phyloP scores from a whole-genome alignment of 2,329 filamentous ascomycete species.

The Paramyrothecium roridum region DNA sequence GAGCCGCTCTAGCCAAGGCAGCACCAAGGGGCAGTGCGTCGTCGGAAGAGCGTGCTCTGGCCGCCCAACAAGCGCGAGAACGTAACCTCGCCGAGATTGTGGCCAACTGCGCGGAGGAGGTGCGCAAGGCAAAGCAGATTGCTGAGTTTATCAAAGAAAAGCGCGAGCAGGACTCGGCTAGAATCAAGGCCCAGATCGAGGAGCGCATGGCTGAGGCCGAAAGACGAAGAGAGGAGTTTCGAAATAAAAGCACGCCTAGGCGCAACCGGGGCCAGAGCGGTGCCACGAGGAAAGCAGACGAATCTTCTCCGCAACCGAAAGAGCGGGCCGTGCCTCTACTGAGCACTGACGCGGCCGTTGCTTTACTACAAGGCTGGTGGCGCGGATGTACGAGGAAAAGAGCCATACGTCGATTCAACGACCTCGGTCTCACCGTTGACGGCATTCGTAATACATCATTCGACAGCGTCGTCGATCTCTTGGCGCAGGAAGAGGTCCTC shows the following conservation, averaged over 20 bases:
- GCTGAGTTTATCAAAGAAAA: slow-evolving; percentile 79
- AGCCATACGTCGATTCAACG: slow-evolving; percentile 62
- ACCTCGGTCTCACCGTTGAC: slow-evolving; percentile 67
- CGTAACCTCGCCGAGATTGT: slow-evolving; percentile 80
- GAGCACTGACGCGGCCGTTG: slow-evolving; percentile 59
- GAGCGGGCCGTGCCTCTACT: slow-evolving; percentile 44
- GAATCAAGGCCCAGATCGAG: slow-evolving; percentile 71
- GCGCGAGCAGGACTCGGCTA: slow-evolving; percentile 69
- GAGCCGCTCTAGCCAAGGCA: slow-evolving; percentile 72
- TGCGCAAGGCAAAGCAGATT: slow-evolving; percentile 77
- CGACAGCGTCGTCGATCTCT: slow-evolving; percentile 67
- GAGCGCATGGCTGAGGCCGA: slow-evolving; percentile 78
- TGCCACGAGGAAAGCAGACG: slow-evolving; percentile 45
- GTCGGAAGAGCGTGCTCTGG: slow-evolving; percentile 73
- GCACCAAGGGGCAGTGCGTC: slow-evolving; percentile 60
- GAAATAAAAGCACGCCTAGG: slow-evolving; percentile 50
- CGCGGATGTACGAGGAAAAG: slow-evolving; percentile 54
- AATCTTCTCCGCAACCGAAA: slow-evolving; percentile 45
- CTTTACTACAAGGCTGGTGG: slow-evolving; percentile 70
- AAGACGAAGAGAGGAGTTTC: slow-evolving; percentile 63
- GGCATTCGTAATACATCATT: slow-evolving; percentile 68
- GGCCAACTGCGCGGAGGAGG: slow-evolving; percentile 77
- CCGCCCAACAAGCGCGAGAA: slow-evolving; percentile 74
- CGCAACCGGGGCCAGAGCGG: slow-evolving; percentile 53
- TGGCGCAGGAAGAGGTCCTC: slow-evolving; percentile 66